phyloP scores from a whole-genome alignment of 2,329 filamentous ascomycete genomes.

The Apiospora koreana region DNA sequence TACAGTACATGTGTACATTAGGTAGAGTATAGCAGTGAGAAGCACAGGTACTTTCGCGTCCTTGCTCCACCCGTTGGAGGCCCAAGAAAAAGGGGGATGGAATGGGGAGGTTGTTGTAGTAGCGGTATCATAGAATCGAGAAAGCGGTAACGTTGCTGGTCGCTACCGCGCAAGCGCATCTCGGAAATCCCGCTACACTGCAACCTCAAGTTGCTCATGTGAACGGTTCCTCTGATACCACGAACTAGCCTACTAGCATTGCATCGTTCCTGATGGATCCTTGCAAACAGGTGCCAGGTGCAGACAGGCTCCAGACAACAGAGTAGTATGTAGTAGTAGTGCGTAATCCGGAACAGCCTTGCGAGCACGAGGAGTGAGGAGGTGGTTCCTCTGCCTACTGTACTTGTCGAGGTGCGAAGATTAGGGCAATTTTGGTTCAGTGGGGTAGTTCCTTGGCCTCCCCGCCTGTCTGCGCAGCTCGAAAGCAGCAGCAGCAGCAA shows the following conservation, averaged over 20 bases:
- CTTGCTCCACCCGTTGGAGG: not conserved
- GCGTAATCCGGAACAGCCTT: not conserved
- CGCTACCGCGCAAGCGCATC: not conserved
- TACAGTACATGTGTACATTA: too few relatives aligned
- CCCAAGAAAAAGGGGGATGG: slow-evolving; percentile 1
- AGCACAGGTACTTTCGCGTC: not conserved
- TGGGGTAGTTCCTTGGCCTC: not conserved
- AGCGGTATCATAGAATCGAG: not conserved
- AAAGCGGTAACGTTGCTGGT: not conserved
- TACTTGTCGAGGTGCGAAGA: not conserved
- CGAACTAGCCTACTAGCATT: not conserved
- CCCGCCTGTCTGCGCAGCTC: not conserved
- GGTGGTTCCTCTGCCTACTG: not conserved
- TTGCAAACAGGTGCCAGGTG: not conserved
- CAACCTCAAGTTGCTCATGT: not conserved
- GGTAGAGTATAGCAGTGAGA: too few relatives aligned
- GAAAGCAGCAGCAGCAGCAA: too few relatives aligned
- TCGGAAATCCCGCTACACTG: not conserved
- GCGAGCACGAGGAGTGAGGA: slow-evolving; percentile 3
- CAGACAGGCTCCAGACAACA: too few relatives aligned
- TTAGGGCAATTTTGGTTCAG: slow-evolving; percentile 7
- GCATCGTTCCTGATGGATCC: not conserved
- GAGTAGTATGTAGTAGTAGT: too few relatives aligned
- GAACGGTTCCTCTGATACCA: slow-evolving; percentile 4
- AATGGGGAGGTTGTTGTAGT: not conserved